Percentiles rank a stretch among this genome's conserved stretches.
Conservation (phyloP, 768 basidiomycete species). For the Leucocoprinus leucothites region DNA sequence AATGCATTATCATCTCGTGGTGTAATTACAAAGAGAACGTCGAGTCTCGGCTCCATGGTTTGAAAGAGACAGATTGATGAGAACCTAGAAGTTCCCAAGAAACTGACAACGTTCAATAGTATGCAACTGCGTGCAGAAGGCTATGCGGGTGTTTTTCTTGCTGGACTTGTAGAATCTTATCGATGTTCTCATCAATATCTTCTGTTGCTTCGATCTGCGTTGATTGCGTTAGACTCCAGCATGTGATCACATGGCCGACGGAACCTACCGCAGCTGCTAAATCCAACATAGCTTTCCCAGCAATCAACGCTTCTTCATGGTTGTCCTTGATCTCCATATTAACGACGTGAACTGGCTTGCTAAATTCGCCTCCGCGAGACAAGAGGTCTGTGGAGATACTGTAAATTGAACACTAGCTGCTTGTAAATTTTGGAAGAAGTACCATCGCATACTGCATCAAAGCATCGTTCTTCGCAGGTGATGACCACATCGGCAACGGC, state of each 20-base stretch:
- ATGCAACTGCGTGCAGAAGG: conserved; percentile 87
- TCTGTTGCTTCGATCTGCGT: conserved; percentile 76
- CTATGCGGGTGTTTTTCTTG: conserved; percentile 91
- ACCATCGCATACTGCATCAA: conserved; percentile 99
- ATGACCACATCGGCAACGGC: conserved; percentile 94
- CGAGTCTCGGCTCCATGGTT: no score
- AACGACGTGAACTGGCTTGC: conserved; percentile 91
- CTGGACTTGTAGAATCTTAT: conserved; percentile 78
- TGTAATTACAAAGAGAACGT: no score
- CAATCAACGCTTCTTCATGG: conserved; percentile 96
- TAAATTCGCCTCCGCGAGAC: conserved; percentile 84
- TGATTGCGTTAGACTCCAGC: conserved; percentile 11
- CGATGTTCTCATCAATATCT: conserved; percentile 92
- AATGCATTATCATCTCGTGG: neutral
- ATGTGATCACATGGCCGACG: conserved; percentile 1
- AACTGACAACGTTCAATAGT: conserved; percentile 53
- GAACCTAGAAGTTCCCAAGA: no score
- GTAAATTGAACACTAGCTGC: neutral
- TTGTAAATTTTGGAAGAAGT: conserved; percentile 2
- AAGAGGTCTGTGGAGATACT: conserved; percentile 62
- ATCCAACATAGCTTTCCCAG: conserved; percentile 93
- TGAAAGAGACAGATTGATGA: no score
- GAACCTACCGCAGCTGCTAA: conserved; percentile 82
- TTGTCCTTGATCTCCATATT: conserved; percentile 99
- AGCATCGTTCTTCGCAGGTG: conserved; percentile 98